phyloP scores from a whole-genome alignment of 192 early-diverging fungal genomes.

The Rhizoclosmatium sp. region DNA sequence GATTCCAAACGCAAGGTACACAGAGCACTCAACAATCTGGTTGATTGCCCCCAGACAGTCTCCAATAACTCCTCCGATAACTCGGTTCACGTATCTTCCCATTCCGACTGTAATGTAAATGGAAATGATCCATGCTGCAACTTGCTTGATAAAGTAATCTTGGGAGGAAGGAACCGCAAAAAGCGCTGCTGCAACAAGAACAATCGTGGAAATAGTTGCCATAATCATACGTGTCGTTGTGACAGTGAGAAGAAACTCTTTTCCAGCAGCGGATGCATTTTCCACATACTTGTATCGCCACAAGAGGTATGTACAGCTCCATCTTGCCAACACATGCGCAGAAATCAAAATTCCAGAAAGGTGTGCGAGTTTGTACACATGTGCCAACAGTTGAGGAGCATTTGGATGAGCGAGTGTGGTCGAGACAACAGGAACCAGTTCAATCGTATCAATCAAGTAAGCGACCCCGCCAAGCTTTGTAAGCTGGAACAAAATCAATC shows the following conservation, averaged over 20 bases:
- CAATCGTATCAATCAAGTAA: conserved; percentile 1
- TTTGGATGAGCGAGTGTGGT: neutral
- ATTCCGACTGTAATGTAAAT: conserved; percentile 16
- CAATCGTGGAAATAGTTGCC: conserved; percentile 23
- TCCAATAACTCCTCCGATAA: conserved; percentile 47
- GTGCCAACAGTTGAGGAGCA: neutral
- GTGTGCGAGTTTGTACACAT: conserved; percentile 7
- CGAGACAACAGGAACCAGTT: neutral
- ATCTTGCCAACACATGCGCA: conserved; percentile 42
- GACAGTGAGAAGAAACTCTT: conserved; percentile 44
- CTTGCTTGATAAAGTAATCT: conserved; percentile 10
- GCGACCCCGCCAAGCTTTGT: conserved; percentile 25
- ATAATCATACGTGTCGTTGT: conserved; percentile 26
- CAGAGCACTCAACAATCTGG: conserved; percentile 41
- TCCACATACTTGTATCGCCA: conserved; percentile 43
- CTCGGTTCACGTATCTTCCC: conserved; percentile 36
- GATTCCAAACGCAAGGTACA: conserved; percentile 36
- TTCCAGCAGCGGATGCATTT: conserved; percentile 40
- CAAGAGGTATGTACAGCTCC: conserved; percentile 44
- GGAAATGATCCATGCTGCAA: conserved; percentile 9
- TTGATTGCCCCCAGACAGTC: conserved; percentile 47
- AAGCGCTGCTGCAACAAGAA: conserved; percentile 28
- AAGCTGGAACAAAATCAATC: conserved; percentile 22
- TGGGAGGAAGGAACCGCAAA: neutral
- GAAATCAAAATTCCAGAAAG: conserved; percentile 22